Evolutionary conservation across 371 early-diverging fungal species (phyloP), one percentile per base, ranked within the genome.

Genomic region (Saksenaea vasiformis): DNA sequence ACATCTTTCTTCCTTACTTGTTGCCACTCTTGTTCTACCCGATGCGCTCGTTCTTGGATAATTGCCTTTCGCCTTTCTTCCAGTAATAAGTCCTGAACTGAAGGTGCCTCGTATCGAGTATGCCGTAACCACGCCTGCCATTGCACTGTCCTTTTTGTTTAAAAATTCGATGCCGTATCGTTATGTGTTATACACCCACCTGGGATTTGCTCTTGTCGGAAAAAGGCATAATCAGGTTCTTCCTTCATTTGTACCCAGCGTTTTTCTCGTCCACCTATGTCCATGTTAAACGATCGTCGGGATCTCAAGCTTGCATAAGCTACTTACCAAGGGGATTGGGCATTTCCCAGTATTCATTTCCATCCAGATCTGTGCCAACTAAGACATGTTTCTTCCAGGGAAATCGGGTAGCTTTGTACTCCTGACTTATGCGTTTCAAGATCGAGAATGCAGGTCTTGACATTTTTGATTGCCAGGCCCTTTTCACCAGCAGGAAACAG

Each of bases 121-220:
- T 89, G 87, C 60, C 90, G 71, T 61, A 91, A 73, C 91, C 91
- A 91, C 44, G 89, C 72, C 54, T 85, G 86, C 91, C 91, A 91
- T 74, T 89, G 90, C 5, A 88, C 85, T 79, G 51, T 4, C 9
- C 22, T n/a, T 22, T 47, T 22, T 17, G 9, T 47, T 47, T 73
- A 64, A 41, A 76, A 56, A 13, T 31, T 31, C 2, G 7, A 31
- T 7, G 19, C 28, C 13, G 17, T 28, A 31, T 56, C 22, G 35
- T n/a, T 61, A 37, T 26, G 68, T 60, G 37, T 66, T 54, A n/a
- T n/a, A n/a, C 67, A 24, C 34, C 31, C 84, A 88, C 83, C 88
- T 68, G 84, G 83, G 66, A 82, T 67, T 61, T 77, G 79, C 39
- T 79, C 84, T 64, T 82, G 78, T 34, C 77, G 65, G 28, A 83